A percentile compares a stretch with the other conserved stretches of the same genome.
phyloP scores from a whole-genome alignment of 768 basidiomycete species.

The Dictyophora rubrovolvata region DNA sequence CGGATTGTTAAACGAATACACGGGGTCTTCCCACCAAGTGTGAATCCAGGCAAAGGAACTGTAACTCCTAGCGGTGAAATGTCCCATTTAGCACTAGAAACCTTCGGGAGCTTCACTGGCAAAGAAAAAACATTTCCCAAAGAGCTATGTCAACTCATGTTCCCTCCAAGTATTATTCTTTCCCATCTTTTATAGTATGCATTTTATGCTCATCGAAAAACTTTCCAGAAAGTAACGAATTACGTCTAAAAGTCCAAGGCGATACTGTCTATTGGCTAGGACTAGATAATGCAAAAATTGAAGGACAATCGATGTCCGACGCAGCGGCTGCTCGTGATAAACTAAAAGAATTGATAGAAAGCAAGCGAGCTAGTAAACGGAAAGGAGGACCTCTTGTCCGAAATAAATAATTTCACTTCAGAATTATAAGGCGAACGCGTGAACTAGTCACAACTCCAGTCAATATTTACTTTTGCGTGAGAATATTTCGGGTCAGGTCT shows the following conservation, averaged over 20 bases:
- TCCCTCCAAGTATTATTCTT: background rate
- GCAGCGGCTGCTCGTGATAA: background rate
- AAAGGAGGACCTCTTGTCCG: background rate
- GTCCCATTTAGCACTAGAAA: slow-evolving; percentile 1
- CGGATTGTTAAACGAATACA: slow-evolving; percentile 3
- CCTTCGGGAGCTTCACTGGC: background rate
- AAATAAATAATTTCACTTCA: background rate
- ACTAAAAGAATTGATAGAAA: background rate
- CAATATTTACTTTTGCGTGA: background rate
- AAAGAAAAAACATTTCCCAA: slow-evolving; percentile 2
- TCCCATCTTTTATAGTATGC: background rate
- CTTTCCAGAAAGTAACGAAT: background rate
- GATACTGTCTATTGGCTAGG: slow-evolving; percentile 2
- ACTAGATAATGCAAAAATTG: background rate
- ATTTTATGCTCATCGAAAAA: background rate
- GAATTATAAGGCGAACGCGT: too few relatives aligned
- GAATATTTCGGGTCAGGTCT: background rate
- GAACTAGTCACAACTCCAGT: background rate
- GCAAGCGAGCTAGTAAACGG: background rate
- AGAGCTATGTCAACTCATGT: background rate
- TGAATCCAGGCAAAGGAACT: background rate
- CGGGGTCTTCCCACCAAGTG: background rate
- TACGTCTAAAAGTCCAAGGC: slow-evolving; percentile 3
- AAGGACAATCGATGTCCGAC: background rate
- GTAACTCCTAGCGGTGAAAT: background rate